Evolutionary conservation across 768 basidiomycete species (phyloP), one percentile per base, ranked within the genome.

Genomic region (Kockovaella imperatae): DNA sequence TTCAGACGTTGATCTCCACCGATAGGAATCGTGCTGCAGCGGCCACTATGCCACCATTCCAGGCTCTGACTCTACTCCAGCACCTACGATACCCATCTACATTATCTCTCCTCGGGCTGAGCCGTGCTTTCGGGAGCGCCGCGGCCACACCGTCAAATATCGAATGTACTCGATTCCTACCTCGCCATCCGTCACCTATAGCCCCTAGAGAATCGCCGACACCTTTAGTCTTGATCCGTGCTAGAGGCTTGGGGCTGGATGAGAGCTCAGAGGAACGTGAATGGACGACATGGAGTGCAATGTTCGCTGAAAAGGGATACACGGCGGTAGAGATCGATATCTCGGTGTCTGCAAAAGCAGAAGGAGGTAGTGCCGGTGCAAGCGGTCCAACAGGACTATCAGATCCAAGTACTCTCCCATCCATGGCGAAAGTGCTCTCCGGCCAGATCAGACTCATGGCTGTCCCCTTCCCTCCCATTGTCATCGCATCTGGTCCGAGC

Each of bases 111-210:
- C 24, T 45, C 30, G 28, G 43, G 5, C 43, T 45, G 7, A 30
- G 17, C 28, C 28, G 26, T 5, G 15, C 25, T 29, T 23, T 15
- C 21, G 7, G 11, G 11, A 32, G 31, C 26, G 7, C 15, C 11
- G 7, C 43, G 17, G 23, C 43, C 43, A 5, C 43, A 10, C 17
- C 30, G 66, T 25, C 40, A 43, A 73, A n/a, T n/a, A n/a, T n/a
- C n/a, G n/a, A n/a, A n/a, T 79, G 11, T 78, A 50, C 57, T n/a
- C 53, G 53, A 24, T 60, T 57, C 52, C 53, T 67, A 44, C 44
- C 60, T 11, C 49, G 65, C 20, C 39, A 41, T 13, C 59, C 65
- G 0, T 58, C 49, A 21, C 41, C 50, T 11, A 36, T 49, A 3
- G 65, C 65, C 13, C 41, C 54, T 1, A 35, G 65, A 17, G 65